Evolutionary conservation across 169 alveolate species (phyloP).

Genomic region (Plasmodium gallinaceum): DNA sequence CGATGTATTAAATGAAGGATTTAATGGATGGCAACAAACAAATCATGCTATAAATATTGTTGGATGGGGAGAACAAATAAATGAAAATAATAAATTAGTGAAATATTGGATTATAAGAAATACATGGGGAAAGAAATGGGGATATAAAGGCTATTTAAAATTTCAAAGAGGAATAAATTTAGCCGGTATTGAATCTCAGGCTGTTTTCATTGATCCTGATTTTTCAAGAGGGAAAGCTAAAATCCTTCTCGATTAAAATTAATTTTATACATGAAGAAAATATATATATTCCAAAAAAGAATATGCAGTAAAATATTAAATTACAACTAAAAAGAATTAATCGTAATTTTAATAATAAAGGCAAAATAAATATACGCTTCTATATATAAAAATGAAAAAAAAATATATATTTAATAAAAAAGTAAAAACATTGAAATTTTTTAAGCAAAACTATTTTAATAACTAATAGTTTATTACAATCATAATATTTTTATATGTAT

Average conservation of each 20-base stretch:
- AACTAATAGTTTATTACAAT: no score
- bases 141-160: conserved; percentile 86
- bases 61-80: conserved; percentile 92
- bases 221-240: conserved; percentile 83
- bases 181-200: conserved; percentile 91
- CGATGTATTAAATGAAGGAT: conserved; percentile 86
- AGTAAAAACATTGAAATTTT: no score
- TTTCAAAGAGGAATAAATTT: conserved; percentile 86
- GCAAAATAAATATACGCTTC: no score
- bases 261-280: background rate
- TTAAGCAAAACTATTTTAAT: no score
- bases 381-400: no score
- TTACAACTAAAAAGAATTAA: no score
- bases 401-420: no score
- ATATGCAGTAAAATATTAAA: no score
- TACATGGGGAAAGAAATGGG: conserved; percentile 90
- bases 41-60: conserved; percentile 91
- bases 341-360: no score
- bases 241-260: background rate
- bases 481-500: no score
- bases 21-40: conserved; percentile 93
- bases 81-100: conserved; percentile 37
- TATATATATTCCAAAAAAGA: background rate
- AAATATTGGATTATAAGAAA: conserved; percentile 91
- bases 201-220: conserved; percentile 92